phyloP scores from a whole-genome alignment of 2,329 filamentous ascomycete genomes.

The Beauveria sp. region DNA sequence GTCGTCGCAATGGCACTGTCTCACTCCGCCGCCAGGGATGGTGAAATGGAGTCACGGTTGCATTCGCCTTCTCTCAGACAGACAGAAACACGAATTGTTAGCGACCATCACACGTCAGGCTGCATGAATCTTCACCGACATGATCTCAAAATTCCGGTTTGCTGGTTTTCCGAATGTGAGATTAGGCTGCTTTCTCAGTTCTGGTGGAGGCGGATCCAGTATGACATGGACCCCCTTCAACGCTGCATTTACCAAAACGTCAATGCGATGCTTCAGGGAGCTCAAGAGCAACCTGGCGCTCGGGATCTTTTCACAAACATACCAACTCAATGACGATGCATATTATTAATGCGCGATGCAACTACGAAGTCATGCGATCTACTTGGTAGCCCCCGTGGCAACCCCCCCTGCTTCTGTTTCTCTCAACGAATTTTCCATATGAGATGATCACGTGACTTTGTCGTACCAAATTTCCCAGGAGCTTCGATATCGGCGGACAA shows the following conservation, averaged over 20 bases:
- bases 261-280: no score
- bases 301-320: no score
- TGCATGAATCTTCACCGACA: neutral
- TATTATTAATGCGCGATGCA: no score
- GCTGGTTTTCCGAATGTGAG: neutral
- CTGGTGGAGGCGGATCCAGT: neutral
- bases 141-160: neutral
- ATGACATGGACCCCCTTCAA: no score
- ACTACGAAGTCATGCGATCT: neutral
- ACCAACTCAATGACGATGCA: neutral
- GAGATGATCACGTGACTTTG: conserved; percentile 2
- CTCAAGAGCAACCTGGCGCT: no score
- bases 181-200: neutral
- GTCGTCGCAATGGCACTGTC: neutral
- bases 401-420: neutral
- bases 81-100: neutral
- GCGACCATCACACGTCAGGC: neutral
- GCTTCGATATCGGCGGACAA: conserved; percentile 10
- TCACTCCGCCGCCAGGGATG: neutral
- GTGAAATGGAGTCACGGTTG: neutral
- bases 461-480: conserved; percentile 7
- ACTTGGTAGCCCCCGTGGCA: neutral
- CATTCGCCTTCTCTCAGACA: neutral
- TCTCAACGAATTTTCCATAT: neutral
- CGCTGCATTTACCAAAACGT: no score